Conservation (phyloP, 257 asterid genomes). For the Verbascum thapsus region DNA sequence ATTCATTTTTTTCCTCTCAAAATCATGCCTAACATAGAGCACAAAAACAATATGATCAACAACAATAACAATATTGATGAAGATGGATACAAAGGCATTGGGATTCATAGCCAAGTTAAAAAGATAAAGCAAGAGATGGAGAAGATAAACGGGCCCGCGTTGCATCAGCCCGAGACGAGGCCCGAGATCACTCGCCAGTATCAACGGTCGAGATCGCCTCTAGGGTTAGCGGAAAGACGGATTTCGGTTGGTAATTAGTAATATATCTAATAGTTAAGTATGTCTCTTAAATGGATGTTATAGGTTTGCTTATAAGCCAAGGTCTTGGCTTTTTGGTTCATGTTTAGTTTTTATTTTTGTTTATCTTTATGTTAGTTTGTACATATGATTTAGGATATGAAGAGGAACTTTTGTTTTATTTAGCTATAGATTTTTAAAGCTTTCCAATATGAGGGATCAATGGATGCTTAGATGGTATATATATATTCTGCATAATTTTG, state of each 20-base stretch:
- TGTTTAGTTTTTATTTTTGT: slow-evolving; percentile 25
- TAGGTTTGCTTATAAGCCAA: not conserved
- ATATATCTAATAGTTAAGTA: not conserved
- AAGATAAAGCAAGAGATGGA: slow-evolving; percentile 76
- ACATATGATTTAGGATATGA: slow-evolving; percentile 23
- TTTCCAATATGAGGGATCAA: too few species aligned
- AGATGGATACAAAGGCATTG: slow-evolving; percentile 46
- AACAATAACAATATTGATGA: slow-evolving; percentile 20
- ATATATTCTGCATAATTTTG: too few species aligned
- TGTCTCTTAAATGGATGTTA: not conserved
- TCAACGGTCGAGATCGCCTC: slow-evolving; percentile 68
- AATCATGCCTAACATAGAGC: slow-evolving; percentile 36
- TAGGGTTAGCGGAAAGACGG: slow-evolving; percentile 58
- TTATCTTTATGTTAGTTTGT: slow-evolving; percentile 17
- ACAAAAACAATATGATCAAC: slow-evolving; percentile 3
- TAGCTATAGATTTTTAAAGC: not conserved
- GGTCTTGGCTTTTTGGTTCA: not conserved
- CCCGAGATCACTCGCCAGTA: slow-evolving; percentile 39
- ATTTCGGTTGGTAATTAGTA: slow-evolving; percentile 55
- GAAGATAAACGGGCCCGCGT: slow-evolving; percentile 44
- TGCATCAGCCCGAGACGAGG: slow-evolving; percentile 54
- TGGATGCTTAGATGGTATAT: too few species aligned
- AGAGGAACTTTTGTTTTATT: not conserved
- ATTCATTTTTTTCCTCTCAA: not conserved
- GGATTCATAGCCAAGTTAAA: slow-evolving; percentile 67